Percentiles rank a stretch among this genome's conserved stretches.
Evolutionary conservation across 805 yeast species (phyloP).

Genomic region (Helenozyma baotianmanensis): DNA sequence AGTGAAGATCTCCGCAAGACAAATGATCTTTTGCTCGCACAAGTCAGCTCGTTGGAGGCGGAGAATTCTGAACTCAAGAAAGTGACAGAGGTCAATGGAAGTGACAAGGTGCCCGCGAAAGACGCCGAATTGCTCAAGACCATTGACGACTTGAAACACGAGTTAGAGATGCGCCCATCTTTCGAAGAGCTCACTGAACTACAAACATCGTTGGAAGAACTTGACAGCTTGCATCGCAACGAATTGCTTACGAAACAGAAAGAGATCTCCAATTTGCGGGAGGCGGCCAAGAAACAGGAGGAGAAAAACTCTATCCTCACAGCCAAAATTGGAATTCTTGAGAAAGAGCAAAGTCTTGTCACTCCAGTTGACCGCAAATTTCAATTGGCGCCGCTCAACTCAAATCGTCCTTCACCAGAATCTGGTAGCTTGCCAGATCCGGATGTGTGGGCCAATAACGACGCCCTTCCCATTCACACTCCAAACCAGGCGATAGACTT

Average conservation of each 20-base stretch:
- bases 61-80: no score
- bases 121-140: constrained; percentile 2
- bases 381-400: neutral
- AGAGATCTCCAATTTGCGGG: constrained; percentile 19
- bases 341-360: neutral
- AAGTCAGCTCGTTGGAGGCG: no score
- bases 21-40: no score
- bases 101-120: no score
- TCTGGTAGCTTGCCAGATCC: constrained; percentile 1
- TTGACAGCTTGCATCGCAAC: constrained; percentile 35
- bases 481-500: constrained; percentile 55
- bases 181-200: constrained; percentile 40
- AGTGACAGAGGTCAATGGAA: no score
- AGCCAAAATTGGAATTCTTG: neutral
- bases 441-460: constrained; percentile 1
- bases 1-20: no score
- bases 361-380: neutral
- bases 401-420: neutral
- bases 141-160: constrained; percentile 26
- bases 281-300: constrained; percentile 20
- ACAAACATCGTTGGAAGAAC: constrained; percentile 39
- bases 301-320: constrained; percentile 6
- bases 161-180: constrained; percentile 37
- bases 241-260: constrained; percentile 26
- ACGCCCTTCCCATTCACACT: constrained; percentile 42